A percentile compares a stretch with the other conserved stretches of the same genome.
These are phyloP conservation scores for Penicillium rolfsii DNA, from an alignment of 2,329 filamentous ascomycete genomes.

Conservation along the genomic window DNA sequence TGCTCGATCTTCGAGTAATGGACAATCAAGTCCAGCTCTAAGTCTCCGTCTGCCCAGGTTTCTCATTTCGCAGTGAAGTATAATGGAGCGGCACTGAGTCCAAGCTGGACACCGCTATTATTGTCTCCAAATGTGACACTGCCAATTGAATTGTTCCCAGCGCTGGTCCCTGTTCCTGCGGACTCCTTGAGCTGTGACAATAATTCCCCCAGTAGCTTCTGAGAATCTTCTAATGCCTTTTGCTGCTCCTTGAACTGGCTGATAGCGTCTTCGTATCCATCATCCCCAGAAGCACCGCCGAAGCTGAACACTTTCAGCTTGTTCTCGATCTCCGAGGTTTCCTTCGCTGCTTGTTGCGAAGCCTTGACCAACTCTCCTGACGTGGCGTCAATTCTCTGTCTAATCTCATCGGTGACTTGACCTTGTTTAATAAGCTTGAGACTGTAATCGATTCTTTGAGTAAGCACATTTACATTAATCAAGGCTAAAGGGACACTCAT, in stretches of 20 bases:
- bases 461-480: background rate
- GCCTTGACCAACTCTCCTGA: slow-evolving; percentile 6
- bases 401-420: slow-evolving; percentile 4
- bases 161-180: background rate
- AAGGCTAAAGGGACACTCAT: background rate
- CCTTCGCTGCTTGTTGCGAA: background rate
- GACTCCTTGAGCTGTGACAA: slow-evolving; percentile 4
- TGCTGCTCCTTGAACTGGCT: slow-evolving; percentile 6
- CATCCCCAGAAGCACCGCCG: background rate
- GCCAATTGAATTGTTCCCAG: background rate
- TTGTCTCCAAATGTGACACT: background rate
- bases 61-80: background rate
- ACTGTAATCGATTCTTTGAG: background rate
- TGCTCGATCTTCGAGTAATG: background rate
- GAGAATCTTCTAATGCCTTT: slow-evolving; percentile 2
- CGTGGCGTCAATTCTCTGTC: background rate
- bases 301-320: background rate
- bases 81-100: background rate
- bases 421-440: slow-evolving; percentile 5
- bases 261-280: background rate
- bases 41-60: background rate
- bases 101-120: background rate
- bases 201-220: slow-evolving; percentile 8
- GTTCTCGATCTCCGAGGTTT: background rate
- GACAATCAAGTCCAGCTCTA: background rate